Base-by-base conservation (phyloP, 352 stramenopile genomes). In the Phytophthora sansomeana region DNA sequence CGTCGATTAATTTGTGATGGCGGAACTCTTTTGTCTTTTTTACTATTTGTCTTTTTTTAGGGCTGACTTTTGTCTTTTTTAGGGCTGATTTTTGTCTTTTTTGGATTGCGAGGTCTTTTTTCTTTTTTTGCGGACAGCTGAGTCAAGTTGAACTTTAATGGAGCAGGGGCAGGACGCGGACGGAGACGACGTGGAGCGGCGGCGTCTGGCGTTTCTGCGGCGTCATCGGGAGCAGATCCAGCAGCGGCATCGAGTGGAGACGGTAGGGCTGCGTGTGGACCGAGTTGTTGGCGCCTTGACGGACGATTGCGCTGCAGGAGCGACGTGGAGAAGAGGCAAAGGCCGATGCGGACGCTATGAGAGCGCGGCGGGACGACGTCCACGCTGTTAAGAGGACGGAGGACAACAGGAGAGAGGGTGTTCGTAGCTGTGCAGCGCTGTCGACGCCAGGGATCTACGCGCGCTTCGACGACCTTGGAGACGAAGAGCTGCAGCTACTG, bases 181-280 rank as follows among this genome's bases (percentile, higher is more conserved):
- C 41, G 78, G 75, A 32, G 61, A 68, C 6, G 77, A 78, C 39
- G 73, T 86, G 56, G 79, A 88, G 62, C 53, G 48, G 24, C 65
- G 53, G 1, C 75, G 81, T 0, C 28, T 81, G 19, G 79, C 63
- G 36, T 89, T 78, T 44, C 58, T 89, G 48, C 71, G 68, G 3
- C 73, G 58, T 1, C 81, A 88, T 41, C 75, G 65, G 36, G 80
- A 81, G 63, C 51, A 65, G 51, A 71, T 89, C 14, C 69, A 83
- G 42, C 83, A 86, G 57, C 80, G 77, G 14, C 75, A 77, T 51
- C 77, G 80, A n/a, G 65, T 89, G 17, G 81, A 90, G 30, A 84
- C 80, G 70, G 81, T 92, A 46, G 17, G 43, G 11, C 54, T 16
- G 29, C 35, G 30, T 24, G 5, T 58, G 32, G 10, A 14, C 29